Base-by-base conservation (phyloP, 179 eudicot genomes). In the Vitellaria paradoxa region DNA sequence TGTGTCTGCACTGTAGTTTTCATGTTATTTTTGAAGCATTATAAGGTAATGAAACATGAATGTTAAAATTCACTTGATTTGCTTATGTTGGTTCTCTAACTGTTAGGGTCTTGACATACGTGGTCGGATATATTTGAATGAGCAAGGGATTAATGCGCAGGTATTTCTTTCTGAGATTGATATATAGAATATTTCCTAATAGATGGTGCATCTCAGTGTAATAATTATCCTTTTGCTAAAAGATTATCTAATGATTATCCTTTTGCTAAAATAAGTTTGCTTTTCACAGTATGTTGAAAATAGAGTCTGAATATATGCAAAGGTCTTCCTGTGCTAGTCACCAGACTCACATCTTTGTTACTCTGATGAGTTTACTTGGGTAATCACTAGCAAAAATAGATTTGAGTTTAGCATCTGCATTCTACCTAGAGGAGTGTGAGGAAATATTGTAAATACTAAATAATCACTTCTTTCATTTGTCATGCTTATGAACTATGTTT, bases 81-180 rank as follows among this genome's bases (percentile, higher is more conserved):
- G 50, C 71, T 81, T 71, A 50, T 60, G 11, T 23, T 67, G 50
- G 46, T 7, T 70, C 55, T 82, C 65, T 74, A 59, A 40, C 62
- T 79, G 10, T 61, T 81, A 95, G 99, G 95, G 88, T 70, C 90
- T 87, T 78, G 95, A 91, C 78, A 87, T 95, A 81, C 92, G 81
- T 74, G 99, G 99, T 46, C 89, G 99, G 61, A 91, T 95, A 89
- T 95, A 93, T 82, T 49, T 95, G 82, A 95, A 93, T 74, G 89
- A 93, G 82, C 99, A 95, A 81, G 99, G 99, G 65, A 84, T 95
- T 62, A 95, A 95, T 80, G 97, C 99, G 40, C 99, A 95, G 99
- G 99, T 94, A 87, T 72, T 57, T 76, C 77, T 66, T 40, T 74
- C 74, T 70, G 42, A n/a, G 23, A 68, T 42, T 70, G 45, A 45